Evolutionary conservation across 2,329 filamentous ascomycete species (phyloP).

Genomic region (Aaosphaeria arxii): DNA sequence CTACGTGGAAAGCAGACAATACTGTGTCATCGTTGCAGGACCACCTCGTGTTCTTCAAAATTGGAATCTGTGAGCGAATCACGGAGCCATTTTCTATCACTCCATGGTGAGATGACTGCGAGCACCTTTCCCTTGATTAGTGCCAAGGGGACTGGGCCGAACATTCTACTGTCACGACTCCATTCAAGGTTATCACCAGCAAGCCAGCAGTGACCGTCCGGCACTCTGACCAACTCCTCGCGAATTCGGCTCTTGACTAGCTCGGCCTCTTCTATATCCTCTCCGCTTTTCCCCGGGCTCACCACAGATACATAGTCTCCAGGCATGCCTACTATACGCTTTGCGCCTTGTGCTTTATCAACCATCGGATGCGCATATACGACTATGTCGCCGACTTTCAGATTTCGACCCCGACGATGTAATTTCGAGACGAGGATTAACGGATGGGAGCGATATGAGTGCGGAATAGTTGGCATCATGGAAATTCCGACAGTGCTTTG

Average conservation of each 20-base stretch:
- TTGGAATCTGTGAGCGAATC: too few species aligned
- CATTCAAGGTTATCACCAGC: slow-evolving; percentile 82
- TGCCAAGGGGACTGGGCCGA: slow-evolving; percentile 81
- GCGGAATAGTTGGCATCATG: slow-evolving; percentile 79
- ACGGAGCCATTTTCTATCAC: slow-evolving; percentile 22
- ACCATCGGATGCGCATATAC: slow-evolving; percentile 70
- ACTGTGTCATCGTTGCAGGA: too few species aligned
- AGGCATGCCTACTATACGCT: slow-evolving; percentile 63
- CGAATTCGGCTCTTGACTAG: slow-evolving; percentile 13
- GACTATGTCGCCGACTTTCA: slow-evolving; percentile 80
- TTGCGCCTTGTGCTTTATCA: slow-evolving; percentile 61
- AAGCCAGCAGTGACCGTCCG: slow-evolving; percentile 88
- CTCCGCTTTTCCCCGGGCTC: slow-evolving; percentile 49
- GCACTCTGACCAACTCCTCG: slow-evolving; percentile 68
- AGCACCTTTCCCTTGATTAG: slow-evolving; percentile 81
- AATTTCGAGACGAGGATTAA: slow-evolving; percentile 23
- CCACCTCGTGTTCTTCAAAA: too few species aligned
- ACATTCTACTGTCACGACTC: slow-evolving; percentile 82
- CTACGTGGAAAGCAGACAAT: too few species aligned
- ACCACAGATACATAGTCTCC: slow-evolving; percentile 70
- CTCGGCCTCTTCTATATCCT: slow-evolving; percentile 18
- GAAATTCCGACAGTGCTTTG: slow-evolving; percentile 67
- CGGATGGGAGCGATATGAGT: slow-evolving; percentile 11
- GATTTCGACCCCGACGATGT: slow-evolving; percentile 54
- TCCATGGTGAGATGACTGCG: slow-evolving; percentile 29